Base-by-base conservation (phyloP, 345 rosid genomes). In the Rhizophora apiculata region DNA sequence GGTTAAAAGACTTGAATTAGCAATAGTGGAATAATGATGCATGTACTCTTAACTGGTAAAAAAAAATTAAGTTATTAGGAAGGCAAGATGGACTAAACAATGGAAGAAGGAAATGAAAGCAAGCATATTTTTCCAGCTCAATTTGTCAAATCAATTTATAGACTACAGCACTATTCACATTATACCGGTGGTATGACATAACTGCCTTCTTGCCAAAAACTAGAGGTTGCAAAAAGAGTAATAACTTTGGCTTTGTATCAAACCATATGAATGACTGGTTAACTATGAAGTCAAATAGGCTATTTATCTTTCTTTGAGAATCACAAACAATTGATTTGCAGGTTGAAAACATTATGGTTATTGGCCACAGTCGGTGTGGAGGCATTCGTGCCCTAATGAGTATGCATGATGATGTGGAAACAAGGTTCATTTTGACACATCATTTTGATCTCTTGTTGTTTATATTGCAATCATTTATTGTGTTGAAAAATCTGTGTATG, bases 281-380 rank as follows among this genome's bases (percentile, higher is more conserved):
- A 9, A 43, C 49, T 43, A 43, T 43, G 18, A 43, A 43, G 49
- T 43, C 18, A 3, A 9, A 22, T 55, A 10, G 16, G 16, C 16
- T 15, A 8, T 49, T 8, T n/a, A 31, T 19, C 55, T 30, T 74
- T 70, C 34, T 58, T 21, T 54, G 56, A 32, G 51, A 43, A 65
- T 57, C 15, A 6, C 6, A 24, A 56, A 63, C 53, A 49, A 26
- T 67, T 60, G 22, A 62, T 71, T 77, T 55, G 70, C 88, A 96
- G 99, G 99, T 96, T 67, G 89, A 86, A 77, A 92, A 96, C 77
- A 85, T 96, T 75, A 82, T 96, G 67, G 85, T 96, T 19, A 59
- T 89, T 67, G 99, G 99, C 67, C 98, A 96, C 82, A 96, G 99
- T 83, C 68, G 93, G 30, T 96, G 99, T 48, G 97, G 99, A 69